A percentile compares a stretch with the other conserved stretches of the same genome.
phyloP scores from a whole-genome alignment of 208 protist genomes.

The Leishmania major region DNA sequence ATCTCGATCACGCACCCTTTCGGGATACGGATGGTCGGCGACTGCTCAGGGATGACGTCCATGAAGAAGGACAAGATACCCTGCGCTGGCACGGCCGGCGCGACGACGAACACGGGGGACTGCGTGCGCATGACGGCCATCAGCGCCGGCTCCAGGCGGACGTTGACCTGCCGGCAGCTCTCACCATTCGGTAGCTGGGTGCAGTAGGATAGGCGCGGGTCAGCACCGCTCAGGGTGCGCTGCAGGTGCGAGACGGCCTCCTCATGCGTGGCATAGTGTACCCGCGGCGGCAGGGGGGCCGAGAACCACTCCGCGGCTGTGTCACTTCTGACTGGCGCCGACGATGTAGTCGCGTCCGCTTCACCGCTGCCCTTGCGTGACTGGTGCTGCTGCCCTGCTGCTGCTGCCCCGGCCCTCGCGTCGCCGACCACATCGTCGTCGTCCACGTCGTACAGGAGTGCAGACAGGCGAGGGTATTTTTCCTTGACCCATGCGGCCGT shows the following conservation, averaged over 20 bases:
- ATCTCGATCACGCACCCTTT: conserved; percentile 78
- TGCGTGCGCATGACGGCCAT: conserved; percentile 88
- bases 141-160: conserved; percentile 80
- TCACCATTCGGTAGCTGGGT: conserved; percentile 87
- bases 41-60: conserved; percentile 79
- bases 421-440: conserved; percentile 14
- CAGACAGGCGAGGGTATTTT: conserved; percentile 65
- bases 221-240: conserved; percentile 44
- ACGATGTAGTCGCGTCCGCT: background rate
- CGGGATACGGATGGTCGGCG: conserved; percentile 68
- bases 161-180: conserved; percentile 86
- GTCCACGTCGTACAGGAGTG: conserved; percentile 49
- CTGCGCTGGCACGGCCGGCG: conserved; percentile 67
- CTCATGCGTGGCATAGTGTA: conserved; percentile 43
- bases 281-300: conserved; percentile 19
- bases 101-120: conserved; percentile 79
- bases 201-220: conserved; percentile 70
- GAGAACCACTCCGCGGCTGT: background rate
- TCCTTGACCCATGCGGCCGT: conserved; percentile 58
- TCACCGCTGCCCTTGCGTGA: background rate
- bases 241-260: conserved; percentile 48
- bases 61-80: conserved; percentile 77
- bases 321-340: background rate
- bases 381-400: background rate
- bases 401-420: conserved; percentile 8